Evolutionary conservation across 441 rosid species (phyloP).

Genomic region (Mallotus repandus): DNA sequence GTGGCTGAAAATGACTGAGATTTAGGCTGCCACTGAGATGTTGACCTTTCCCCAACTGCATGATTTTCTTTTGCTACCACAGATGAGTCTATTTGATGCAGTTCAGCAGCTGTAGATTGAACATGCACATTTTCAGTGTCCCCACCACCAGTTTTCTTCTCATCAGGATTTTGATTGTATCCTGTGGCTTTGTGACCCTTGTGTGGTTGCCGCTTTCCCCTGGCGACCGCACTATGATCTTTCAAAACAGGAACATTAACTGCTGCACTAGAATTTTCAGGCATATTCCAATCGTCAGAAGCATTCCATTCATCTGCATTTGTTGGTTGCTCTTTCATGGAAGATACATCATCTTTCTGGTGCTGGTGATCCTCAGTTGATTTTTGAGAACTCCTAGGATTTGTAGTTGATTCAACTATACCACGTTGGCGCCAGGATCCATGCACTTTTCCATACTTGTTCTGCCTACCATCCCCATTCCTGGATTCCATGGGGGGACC

Average conservation of each 20-base stretch:
- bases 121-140: conserved; percentile 40
- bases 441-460: conserved; percentile 59
- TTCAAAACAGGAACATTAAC: conserved; percentile 36
- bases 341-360: conserved; percentile 38
- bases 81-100: conserved; percentile 39
- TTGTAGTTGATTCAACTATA: conserved; percentile 42
- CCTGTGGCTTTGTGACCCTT: conserved; percentile 55
- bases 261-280: conserved; percentile 43
- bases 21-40: conserved; percentile 84
- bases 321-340: conserved; percentile 48
- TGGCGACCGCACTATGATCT: conserved; percentile 52
- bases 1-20: conserved; percentile 39
- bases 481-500: conserved; percentile 40
- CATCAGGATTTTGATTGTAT: conserved; percentile 47
- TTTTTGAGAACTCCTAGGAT: conserved; percentile 39
- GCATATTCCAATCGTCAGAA: conserved; percentile 57
- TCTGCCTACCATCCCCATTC: conserved; percentile 56
- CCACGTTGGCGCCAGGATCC: conserved; percentile 77
- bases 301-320: conserved; percentile 46
- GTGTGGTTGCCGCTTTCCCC: conserved; percentile 57
- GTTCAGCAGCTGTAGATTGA: conserved; percentile 45
- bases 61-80: conserved; percentile 54
- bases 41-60: conserved; percentile 49
- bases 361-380: conserved; percentile 41
- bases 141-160: conserved; percentile 44